Evolutionary conservation across 2,329 filamentous ascomycete genomes (phyloP), one percentile per base, ranked within the genome.

Genomic region (Colletotrichum incanum): DNA sequence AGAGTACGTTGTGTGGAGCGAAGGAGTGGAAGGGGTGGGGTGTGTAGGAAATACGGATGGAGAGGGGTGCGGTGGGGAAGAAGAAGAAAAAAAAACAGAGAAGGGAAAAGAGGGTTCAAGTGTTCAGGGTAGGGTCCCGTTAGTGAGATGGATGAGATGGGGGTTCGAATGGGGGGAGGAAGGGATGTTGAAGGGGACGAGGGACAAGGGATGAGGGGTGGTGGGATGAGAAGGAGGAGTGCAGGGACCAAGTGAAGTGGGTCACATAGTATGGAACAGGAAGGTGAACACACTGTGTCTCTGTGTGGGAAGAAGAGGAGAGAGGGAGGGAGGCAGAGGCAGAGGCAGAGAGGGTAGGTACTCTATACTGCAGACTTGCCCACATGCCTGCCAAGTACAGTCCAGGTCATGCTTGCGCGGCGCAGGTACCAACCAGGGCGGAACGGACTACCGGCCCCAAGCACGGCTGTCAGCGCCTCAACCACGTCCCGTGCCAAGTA

Each of bases 1-100:
- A 72, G 50, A 65, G 66, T 65, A 49, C 71, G 71, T 59, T 65
- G 63, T 73, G 73, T 74, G 71, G 71, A 71, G 71, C 61, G 60
- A 71, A 64, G 54, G 52, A 26, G 14, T 14, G 52, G 61, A 55
- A 28, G 55, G 63, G 52, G 28, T 43, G 67, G 47, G 37, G 70
- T 58, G 65, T 59, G 61, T 52, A 34, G 9, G 16, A 43, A 39
- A 12, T 18, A 18, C 14, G 31, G 18, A 34, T 16, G 9, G 12
- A 37, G n/a, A 12, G 39, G 69, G 31, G 68, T 58, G 58, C 3
- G 5, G 9, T 63, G 18, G 26, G 34, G 7, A 47, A 28, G n/a
- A 34, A 55, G 28, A 61, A 41, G 26, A 39, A 45, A 61, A 47
- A 56, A 39, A 18, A 23, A 7, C 7, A 31, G 14, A 37, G 49